Evolutionary conservation across 2,329 filamentous ascomycete genomes (phyloP).

Genomic region (Spiromastix sp.): DNA sequence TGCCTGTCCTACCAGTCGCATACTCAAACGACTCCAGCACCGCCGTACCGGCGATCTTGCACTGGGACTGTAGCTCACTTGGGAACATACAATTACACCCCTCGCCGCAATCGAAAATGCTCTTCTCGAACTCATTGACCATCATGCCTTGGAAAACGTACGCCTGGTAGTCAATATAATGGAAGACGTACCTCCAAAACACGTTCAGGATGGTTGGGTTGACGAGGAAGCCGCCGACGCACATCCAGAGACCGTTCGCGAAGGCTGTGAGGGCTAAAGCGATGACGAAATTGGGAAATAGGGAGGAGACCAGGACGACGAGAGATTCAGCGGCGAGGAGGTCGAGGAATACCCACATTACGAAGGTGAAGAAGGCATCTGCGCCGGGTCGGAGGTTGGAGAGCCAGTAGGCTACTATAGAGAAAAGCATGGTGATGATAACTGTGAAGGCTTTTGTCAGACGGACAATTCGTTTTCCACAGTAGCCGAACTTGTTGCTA

Average conservation of each 20-base stretch:
- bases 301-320: slow-evolving; percentile 61
- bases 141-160: slow-evolving; percentile 92
- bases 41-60: slow-evolving; percentile 59
- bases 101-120: slow-evolving; percentile 52
- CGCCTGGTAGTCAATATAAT: slow-evolving; percentile 78
- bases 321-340: slow-evolving; percentile 72
- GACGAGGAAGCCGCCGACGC: slow-evolving; percentile 72
- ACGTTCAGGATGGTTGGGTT: slow-evolving; percentile 60
- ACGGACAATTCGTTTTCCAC: not conserved
- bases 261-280: slow-evolving; percentile 71
- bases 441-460: slow-evolving; percentile 32
- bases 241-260: slow-evolving; percentile 85
- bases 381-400: slow-evolving; percentile 60
- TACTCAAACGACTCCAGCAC: slow-evolving; percentile 65
- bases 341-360: slow-evolving; percentile 79
- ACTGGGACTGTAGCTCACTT: slow-evolving; percentile 51
- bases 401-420: slow-evolving; percentile 67
- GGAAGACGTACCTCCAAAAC: slow-evolving; percentile 80
- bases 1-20: slow-evolving; percentile 48
- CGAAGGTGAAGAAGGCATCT: slow-evolving; percentile 62
- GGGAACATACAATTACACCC: slow-evolving; percentile 62
- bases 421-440: slow-evolving; percentile 65
- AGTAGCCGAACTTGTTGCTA: no score
- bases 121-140: slow-evolving; percentile 68
- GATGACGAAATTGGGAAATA: slow-evolving; percentile 73